A percentile compares a stretch with the other conserved stretches of the same genome.
These are phyloP conservation scores for Wallacemonas collosoma DNA, from an alignment of 208 protist genomes.

Conservation along the genomic window DNA sequence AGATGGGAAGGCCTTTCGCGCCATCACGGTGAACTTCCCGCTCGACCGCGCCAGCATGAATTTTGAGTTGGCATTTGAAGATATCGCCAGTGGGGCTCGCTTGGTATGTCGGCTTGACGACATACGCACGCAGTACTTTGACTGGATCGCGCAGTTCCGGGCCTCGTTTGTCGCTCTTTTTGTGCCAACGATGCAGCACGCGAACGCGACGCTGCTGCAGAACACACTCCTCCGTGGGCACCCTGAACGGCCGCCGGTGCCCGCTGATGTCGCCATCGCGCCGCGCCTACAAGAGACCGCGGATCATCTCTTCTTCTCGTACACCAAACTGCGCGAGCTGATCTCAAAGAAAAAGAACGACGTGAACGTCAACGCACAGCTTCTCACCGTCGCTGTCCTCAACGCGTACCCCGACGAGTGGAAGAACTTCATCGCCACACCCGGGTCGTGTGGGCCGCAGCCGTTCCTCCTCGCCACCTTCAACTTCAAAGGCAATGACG, in stretches of 20 bases:
- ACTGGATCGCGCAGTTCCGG: slow-evolving; percentile 80
- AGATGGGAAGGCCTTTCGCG: slow-evolving; percentile 81
- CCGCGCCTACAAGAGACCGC: slow-evolving; percentile 57
- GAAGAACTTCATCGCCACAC: slow-evolving; percentile 78
- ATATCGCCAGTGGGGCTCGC: slow-evolving; percentile 72
- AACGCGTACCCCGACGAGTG: slow-evolving; percentile 87
- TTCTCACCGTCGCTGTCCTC: slow-evolving; percentile 73
- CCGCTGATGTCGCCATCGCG: slow-evolving; percentile 23
- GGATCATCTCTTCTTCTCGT: slow-evolving; percentile 87
- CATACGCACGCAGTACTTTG: slow-evolving; percentile 63
- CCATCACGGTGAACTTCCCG: slow-evolving; percentile 70
- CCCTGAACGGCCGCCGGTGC: slow-evolving; percentile 34
- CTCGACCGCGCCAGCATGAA: slow-evolving; percentile 57
- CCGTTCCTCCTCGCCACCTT: slow-evolving; percentile 69
- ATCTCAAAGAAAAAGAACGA: slow-evolving; percentile 73
- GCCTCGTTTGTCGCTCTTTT: slow-evolving; percentile 78
- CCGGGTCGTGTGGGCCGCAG: slow-evolving; percentile 67
- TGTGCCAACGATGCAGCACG: slow-evolving; percentile 75
- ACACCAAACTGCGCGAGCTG: slow-evolving; percentile 77
- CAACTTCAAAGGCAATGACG: slow-evolving; percentile 62
- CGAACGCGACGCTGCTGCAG: slow-evolving; percentile 74
- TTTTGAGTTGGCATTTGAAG: slow-evolving; percentile 80
- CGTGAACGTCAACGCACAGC: slow-evolving; percentile 52
- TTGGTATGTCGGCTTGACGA: slow-evolving; percentile 73
- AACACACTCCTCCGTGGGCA: slow-evolving; percentile 56